These are phyloP conservation scores for Pinus albicaulis DNA, from an alignment of 75 land plant genomes.

Conservation along the genomic window DNA sequence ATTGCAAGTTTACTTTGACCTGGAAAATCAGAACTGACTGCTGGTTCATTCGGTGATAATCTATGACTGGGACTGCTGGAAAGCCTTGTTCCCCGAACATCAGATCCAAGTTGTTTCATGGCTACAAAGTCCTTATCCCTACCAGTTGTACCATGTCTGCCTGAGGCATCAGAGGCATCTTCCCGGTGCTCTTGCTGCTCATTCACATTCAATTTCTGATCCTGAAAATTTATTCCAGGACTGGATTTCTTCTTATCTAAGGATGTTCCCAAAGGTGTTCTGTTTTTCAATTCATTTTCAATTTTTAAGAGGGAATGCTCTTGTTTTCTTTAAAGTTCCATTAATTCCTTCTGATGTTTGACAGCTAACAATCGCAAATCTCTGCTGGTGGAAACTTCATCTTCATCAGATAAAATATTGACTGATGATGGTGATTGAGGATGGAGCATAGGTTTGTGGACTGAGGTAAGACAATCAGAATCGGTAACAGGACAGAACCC, in stretches of 20 bases:
- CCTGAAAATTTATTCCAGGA: background rate
- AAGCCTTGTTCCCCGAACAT: background rate
- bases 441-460: background rate
- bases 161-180: background rate
- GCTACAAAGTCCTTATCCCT: background rate
- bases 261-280: background rate
- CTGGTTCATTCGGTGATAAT: background rate
- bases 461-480: background rate
- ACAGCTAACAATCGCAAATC: background rate
- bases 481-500: background rate
- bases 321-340: slow-evolving; percentile 4
- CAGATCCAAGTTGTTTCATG: background rate
- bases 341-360: slow-evolving; percentile 11
- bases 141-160: background rate
- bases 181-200: background rate
- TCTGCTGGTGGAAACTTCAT: background rate
- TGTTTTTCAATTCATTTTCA: background rate
- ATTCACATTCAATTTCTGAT: background rate
- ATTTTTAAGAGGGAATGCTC: slow-evolving; percentile 4
- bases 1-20: background rate
- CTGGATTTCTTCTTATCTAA: background rate
- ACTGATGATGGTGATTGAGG: background rate
- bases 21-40: no score
- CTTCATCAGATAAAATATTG: background rate
- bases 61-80: background rate